A percentile compares a stretch with the other conserved stretches of the same genome.
Conservation (phyloP, 2,329 filamentous ascomycete species). For the Tricladium varicosporioides region DNA sequence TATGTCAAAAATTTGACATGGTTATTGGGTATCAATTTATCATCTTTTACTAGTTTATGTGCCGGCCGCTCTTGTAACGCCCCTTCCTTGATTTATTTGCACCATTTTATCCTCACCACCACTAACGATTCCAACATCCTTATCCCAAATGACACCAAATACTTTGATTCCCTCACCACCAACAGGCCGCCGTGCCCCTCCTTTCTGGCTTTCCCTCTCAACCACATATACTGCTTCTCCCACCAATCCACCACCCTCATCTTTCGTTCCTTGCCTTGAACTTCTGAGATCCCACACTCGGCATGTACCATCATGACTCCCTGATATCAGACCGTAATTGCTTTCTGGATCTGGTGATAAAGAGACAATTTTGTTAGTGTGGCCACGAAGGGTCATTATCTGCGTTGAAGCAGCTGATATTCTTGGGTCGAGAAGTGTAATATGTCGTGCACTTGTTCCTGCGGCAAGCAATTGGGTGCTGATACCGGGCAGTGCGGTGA, state of each 20-base stretch:
- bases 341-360: slow-evolving; percentile 54
- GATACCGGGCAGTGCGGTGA: slow-evolving; percentile 69
- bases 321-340: slow-evolving; percentile 81
- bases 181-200: slow-evolving; percentile 58
- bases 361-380: slow-evolving; percentile 69
- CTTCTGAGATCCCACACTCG: slow-evolving; percentile 90
- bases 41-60: neutral
- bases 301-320: slow-evolving; percentile 88
- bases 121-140: slow-evolving; percentile 82
- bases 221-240: slow-evolving; percentile 75
- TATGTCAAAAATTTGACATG: too few species aligned
- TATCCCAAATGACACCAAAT: slow-evolving; percentile 84
- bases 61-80: slow-evolving; percentile 28
- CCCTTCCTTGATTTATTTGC: slow-evolving; percentile 67
- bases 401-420: slow-evolving; percentile 72
- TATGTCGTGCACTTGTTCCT: slow-evolving; percentile 80
- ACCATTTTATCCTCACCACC: slow-evolving; percentile 91
- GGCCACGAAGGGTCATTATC: slow-evolving; percentile 88
- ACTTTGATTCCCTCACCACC: slow-evolving; percentile 88
- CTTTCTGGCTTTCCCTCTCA: slow-evolving; percentile 67
- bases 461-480: slow-evolving; percentile 55
- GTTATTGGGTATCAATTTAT: neutral
- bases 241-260: slow-evolving; percentile 60
- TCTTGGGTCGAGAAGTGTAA: slow-evolving; percentile 90
- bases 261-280: slow-evolving; percentile 55